A percentile compares a stretch with the other conserved stretches of the same genome.
Conservation (phyloP, 257 asterid genomes). For the Penstemon eatonii region DNA sequence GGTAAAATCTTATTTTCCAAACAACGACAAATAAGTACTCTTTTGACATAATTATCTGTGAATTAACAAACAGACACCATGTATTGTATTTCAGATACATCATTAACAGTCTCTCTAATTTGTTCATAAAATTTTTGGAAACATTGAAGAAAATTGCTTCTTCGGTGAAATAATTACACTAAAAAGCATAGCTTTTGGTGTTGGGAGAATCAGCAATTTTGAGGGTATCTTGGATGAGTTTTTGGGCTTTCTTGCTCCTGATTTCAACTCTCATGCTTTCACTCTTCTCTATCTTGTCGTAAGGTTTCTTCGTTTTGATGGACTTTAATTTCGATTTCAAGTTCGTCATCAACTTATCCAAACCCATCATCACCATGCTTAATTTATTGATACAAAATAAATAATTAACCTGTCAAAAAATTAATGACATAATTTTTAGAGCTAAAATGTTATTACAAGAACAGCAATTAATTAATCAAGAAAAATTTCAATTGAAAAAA, state of each 20-base stretch:
- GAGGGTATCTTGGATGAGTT: slow-evolving; percentile 70
- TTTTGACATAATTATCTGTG: no score
- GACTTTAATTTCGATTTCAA: slow-evolving; percentile 50
- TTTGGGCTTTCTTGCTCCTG: slow-evolving; percentile 73
- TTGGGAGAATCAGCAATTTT: slow-evolving; percentile 80
- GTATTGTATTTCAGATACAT: no score
- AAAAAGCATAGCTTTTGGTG: slow-evolving; percentile 53
- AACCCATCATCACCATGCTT: slow-evolving; percentile 42
- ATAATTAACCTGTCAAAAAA: neutral
- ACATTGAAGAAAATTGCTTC: no score
- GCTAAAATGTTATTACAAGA: neutral
- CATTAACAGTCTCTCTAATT: no score
- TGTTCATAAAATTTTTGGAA: no score
- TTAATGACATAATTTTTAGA: neutral
- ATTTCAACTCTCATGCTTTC: slow-evolving; percentile 87
- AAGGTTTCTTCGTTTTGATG: slow-evolving; percentile 46
- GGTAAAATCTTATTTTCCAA: no score
- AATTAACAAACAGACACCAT: no score
- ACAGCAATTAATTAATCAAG: no score
- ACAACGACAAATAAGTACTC: no score
- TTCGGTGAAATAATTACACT: no score
- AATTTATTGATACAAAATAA: neutral
- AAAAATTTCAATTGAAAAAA: neutral
- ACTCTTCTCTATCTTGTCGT: slow-evolving; percentile 77
- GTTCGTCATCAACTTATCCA: slow-evolving; percentile 49